phyloP scores from a whole-genome alignment of 169 alveolate species.

The Cryptosporidium viatorum region DNA sequence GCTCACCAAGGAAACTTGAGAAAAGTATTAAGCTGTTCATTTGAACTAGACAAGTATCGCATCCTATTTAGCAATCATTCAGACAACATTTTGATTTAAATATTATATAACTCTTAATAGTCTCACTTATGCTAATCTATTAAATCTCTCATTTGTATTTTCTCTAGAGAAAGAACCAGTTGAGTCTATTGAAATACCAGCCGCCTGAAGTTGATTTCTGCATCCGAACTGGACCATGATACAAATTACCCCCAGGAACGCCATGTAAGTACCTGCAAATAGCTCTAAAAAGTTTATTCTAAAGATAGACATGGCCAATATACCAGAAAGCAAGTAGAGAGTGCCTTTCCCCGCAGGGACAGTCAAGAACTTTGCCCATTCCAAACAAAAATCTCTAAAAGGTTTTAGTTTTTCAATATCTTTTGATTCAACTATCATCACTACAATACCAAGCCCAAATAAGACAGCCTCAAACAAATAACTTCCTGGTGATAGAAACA shows the following conservation, averaged over 20 bases:
- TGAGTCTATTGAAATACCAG: slow-evolving; percentile 64
- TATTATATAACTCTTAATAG: not conserved
- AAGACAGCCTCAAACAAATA: slow-evolving; percentile 63
- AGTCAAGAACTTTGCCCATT: slow-evolving; percentile 75
- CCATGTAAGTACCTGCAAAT: slow-evolving; percentile 72
- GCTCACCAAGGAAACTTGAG: too few species aligned
- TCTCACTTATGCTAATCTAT: slow-evolving; percentile 39
- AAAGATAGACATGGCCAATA: slow-evolving; percentile 70
- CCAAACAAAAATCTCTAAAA: slow-evolving; percentile 70
- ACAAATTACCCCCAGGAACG: slow-evolving; percentile 62
- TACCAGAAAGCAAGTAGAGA: slow-evolving; percentile 54
- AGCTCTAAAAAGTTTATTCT: slow-evolving; percentile 62
- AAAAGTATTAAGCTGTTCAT: too few species aligned
- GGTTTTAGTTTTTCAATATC: slow-evolving; percentile 65
- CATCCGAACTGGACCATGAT: slow-evolving; percentile 74
- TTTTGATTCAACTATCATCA: slow-evolving; percentile 67
- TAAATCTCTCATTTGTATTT: slow-evolving; percentile 69
- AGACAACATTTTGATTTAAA: not conserved
- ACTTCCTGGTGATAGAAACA: slow-evolving; percentile 69
- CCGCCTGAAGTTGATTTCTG: slow-evolving; percentile 71
- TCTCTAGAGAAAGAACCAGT: slow-evolving; percentile 62
- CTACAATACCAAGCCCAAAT: slow-evolving; percentile 67
- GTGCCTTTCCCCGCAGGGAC: slow-evolving; percentile 74
- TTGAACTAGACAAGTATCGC: too few species aligned
- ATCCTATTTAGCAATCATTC: not conserved